Base-by-base conservation (phyloP, 2,329 filamentous ascomycete genomes). In the Ophiocordyceps camponoti-saundersi region DNA sequence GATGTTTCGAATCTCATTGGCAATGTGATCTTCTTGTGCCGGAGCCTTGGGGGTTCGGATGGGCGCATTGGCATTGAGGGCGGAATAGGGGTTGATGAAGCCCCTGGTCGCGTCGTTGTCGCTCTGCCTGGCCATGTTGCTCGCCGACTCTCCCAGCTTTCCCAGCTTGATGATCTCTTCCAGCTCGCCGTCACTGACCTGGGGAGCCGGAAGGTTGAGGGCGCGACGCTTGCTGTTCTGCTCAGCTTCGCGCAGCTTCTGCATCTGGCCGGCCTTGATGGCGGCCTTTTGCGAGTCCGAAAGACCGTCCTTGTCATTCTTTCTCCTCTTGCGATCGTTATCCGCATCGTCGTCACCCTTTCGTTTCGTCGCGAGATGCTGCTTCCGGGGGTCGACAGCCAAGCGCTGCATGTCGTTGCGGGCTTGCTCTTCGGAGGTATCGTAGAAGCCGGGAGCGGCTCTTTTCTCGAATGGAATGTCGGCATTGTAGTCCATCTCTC, bases 81-180 rank as follows among this genome's bases (percentile, higher is more conserved):
- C 80, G 16, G 83, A 79, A 62, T 98, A 98, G 55, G 88, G 85
- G 53, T 86, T 87, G 48, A 96, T 76, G 43, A 98, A 71, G 5
- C 89, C 88, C 53, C 84, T 79, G 0, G 89, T 94, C 46, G 85
- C 79, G 58, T 87, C 79, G 52, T 89, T 93, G 49, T 95, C 87
- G 60, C 85, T 84, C 46, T 80, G 79, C 42, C 77, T 77, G 5
- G 85, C 86, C 60, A 85, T 71, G 51, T 73, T 69, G 56, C 80
- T 88, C 42, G 92, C 92, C 46, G 82, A 80, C 58, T 95, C 88
- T 36, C 90, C 92, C 50, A 88, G 78, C 75, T 94, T 85, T 42
- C 92, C 90, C 88, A 96, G 94, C 70, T 98, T 98, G 53, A 98
- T 87, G 57, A 98, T 96, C 54, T 95, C 89, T 59, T 98, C 92